Evolutionary conservation across 139 green algal species (phyloP), one percentile per base, ranked within the genome.

Genomic region (Micromonas pusilla): DNA sequence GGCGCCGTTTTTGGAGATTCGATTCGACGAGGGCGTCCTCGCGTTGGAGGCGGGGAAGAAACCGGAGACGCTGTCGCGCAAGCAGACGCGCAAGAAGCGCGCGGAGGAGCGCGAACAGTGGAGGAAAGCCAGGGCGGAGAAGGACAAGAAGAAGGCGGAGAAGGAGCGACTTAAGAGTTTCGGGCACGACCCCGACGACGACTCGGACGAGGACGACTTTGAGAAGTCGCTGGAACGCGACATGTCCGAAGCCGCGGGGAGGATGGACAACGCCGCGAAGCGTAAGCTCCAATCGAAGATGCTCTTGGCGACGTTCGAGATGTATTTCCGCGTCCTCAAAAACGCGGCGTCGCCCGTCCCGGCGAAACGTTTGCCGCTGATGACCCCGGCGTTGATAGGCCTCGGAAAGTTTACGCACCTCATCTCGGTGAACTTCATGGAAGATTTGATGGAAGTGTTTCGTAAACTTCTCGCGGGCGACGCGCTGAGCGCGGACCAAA

Each of bases 261-360:
- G 67, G 0, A 45, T 70, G 52, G 23, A 37, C 65, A 57, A 36
- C 16, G 36, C 37, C 1, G 71, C 85, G n/a, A 79, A 79, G 57
- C 52, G 63, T 20, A 79, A 76, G 53, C 31, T 81, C 34, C 83
- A 87, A 52, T 77, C 62, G n/a, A 19, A 33, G 26, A 78, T 73
- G 63, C 62, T 88, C 25, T 62, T 73, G 21, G 83, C 83, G 0
- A 76, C 86, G 34, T 89, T 89, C 53, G 85, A 89, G 76, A 73
- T 82, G 38, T 85, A 83, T 20, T 87, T 89, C 36, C 75, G 85
- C 1, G 83, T 89, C 21, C 62, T 89, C n/a, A 80, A 85, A 36
- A 70, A 74, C 38, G 82, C 72, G 21, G 76, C 78, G 0, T 65
- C 52, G 20, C 57, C 80, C 45, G 52, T 52, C 6, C 28, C 38